These are phyloP conservation scores for Aspergillus bombycis DNA, from an alignment of 2,329 filamentous ascomycete genomes.

Conservation along the genomic window DNA sequence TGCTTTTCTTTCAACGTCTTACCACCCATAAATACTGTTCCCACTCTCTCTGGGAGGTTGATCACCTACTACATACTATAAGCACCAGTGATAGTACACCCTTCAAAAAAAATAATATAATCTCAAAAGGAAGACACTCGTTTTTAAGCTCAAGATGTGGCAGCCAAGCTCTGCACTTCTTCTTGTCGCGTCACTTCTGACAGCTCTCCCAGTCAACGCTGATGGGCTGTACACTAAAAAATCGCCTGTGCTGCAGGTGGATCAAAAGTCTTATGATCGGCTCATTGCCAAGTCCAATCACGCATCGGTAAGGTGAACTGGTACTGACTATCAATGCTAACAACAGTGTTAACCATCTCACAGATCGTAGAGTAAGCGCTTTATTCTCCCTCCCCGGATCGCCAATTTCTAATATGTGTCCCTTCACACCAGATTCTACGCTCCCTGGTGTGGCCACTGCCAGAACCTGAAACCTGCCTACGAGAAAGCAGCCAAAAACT, in stretches of 20 bases:
- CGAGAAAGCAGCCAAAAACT: conserved; percentile 87
- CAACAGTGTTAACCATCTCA: conserved; percentile 22
- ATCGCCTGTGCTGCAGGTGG: conserved; percentile 83
- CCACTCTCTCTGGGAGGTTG: conserved; percentile 1
- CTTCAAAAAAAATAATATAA: not conserved
- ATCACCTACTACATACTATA: not conserved
- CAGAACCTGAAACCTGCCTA: conserved; percentile 93
- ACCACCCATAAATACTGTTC: conserved; percentile 3
- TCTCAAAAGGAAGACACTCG: not conserved
- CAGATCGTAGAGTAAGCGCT: conserved; percentile 57
- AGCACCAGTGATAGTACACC: not conserved
- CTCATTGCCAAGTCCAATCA: conserved; percentile 88
- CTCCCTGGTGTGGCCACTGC: conserved; percentile 97
- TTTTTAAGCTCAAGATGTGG: conserved; percentile 32
- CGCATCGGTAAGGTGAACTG: conserved; percentile 70
- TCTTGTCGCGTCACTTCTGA: conserved; percentile 64
- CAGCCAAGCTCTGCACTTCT: conserved; percentile 47
- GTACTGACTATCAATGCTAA: not conserved
- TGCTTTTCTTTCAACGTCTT: not conserved
- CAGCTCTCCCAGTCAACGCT: conserved; percentile 65
- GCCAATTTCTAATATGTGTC: conserved; percentile 36
- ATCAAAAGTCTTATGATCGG: conserved; percentile 75
- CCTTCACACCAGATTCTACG: conserved; percentile 74
- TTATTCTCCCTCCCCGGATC: conserved; percentile 16
- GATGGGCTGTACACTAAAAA: conserved; percentile 81